A percentile compares a stretch with the other conserved stretches of the same genome.
Conservation (phyloP, 1,139 yeast genomes). For the Sugiyamaella xylanicola region DNA sequence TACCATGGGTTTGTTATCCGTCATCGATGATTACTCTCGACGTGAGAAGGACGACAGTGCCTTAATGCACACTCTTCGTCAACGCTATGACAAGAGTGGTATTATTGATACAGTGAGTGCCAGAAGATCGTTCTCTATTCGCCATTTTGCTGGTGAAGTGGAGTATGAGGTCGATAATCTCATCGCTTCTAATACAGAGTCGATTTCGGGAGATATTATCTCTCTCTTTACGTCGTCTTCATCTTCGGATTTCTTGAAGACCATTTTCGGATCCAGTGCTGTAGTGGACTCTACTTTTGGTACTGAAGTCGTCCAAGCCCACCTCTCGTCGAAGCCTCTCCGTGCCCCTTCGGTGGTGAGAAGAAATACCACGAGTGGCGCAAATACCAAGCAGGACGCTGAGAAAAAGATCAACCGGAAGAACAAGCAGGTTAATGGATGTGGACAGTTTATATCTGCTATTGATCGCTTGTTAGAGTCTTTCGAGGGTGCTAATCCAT, state of each 20-base stretch:
- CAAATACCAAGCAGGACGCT: slow-evolving; percentile 7
- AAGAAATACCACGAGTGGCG: slow-evolving; percentile 23
- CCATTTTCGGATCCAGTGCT: slow-evolving; percentile 43
- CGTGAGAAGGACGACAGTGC: slow-evolving; percentile 42
- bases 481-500: slow-evolving; percentile 45
- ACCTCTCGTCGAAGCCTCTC: slow-evolving; percentile 45
- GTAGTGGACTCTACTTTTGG: slow-evolving; percentile 44
- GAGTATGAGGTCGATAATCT: slow-evolving; percentile 42
- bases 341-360: slow-evolving; percentile 44
- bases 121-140: slow-evolving; percentile 40
- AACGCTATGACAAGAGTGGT: slow-evolving; percentile 42
- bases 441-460: slow-evolving; percentile 44
- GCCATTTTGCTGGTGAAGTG: slow-evolving; percentile 48
- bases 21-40: slow-evolving; percentile 46
- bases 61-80: slow-evolving; percentile 40
- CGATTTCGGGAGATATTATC: slow-evolving; percentile 46
- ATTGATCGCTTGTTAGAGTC: slow-evolving; percentile 44
- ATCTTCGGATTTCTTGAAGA: slow-evolving; percentile 44
- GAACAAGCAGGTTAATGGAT: slow-evolving; percentile 33
- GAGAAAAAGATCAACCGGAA: slow-evolving; percentile 19
- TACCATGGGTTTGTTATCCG: slow-evolving; percentile 42
- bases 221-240: slow-evolving; percentile 45
- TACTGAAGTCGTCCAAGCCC: slow-evolving; percentile 43
- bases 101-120: slow-evolving; percentile 38
- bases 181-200: slow-evolving; percentile 42